phyloP scores from a whole-genome alignment of 1,284 basidiomycete species.

The Athelia sp. region DNA sequence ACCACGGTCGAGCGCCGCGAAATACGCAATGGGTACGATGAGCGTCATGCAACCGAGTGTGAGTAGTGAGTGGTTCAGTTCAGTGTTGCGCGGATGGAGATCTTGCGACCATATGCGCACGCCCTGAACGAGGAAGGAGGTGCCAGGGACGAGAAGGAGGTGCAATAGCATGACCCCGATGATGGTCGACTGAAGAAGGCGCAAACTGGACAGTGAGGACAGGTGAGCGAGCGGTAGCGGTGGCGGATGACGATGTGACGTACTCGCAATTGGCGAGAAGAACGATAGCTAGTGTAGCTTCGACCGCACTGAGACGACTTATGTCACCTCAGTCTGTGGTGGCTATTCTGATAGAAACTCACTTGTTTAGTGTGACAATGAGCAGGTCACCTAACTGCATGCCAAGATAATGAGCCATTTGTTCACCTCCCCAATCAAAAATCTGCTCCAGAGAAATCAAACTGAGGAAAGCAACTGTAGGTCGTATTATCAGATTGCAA shows the following conservation, averaged over 20 bases:
- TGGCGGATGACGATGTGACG: slow-evolving; percentile 19
- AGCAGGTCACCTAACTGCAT: slow-evolving; percentile 54
- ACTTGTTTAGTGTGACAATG: slow-evolving; percentile 60
- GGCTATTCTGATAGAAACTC: slow-evolving; percentile 10
- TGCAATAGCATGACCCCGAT: slow-evolving; percentile 51
- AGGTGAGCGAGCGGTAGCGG: background rate
- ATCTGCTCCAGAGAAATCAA: slow-evolving; percentile 53
- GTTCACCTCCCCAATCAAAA: slow-evolving; percentile 59
- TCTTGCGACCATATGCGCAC: slow-evolving; percentile 39
- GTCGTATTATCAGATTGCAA: too few species aligned
- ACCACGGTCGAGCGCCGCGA: slow-evolving; percentile 50
- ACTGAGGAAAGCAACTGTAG: slow-evolving; percentile 48
- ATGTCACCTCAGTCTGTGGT: background rate
- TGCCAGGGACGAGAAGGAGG: slow-evolving; percentile 45
- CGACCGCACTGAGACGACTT: slow-evolving; percentile 34
- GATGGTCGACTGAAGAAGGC: slow-evolving; percentile 55
- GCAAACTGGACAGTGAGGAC: slow-evolving; percentile 29
- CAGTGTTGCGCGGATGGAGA: slow-evolving; percentile 43
- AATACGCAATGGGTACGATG: slow-evolving; percentile 60
- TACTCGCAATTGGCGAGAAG: slow-evolving; percentile 62
- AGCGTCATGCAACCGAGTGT: slow-evolving; percentile 60
- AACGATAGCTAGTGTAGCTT: slow-evolving; percentile 65
- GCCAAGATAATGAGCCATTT: slow-evolving; percentile 54
- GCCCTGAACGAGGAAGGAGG: slow-evolving; percentile 44
- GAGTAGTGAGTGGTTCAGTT: slow-evolving; percentile 64